phyloP scores from a whole-genome alignment of 2,329 filamentous ascomycete species.

The Trichoderma polysporum region DNA sequence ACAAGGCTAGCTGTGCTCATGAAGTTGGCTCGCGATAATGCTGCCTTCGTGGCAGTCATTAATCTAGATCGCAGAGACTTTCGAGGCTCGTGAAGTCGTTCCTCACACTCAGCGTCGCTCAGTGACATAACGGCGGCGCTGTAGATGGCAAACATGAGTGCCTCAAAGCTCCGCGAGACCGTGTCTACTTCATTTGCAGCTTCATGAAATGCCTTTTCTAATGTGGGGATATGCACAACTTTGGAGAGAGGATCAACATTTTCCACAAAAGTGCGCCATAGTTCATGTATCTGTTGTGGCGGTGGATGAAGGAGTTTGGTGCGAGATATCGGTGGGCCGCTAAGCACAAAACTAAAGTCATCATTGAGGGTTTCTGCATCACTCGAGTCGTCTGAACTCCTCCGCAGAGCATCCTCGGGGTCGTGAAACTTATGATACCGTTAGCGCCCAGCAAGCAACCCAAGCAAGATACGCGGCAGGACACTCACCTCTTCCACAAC shows the following conservation, averaged over 20 bases:
- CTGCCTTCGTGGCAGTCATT: not conserved
- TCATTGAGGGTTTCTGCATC: slow-evolving; percentile 1
- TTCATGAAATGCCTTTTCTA: not conserved
- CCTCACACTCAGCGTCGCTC: slow-evolving; percentile 4
- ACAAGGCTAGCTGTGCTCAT: not conserved
- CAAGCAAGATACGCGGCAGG: not conserved
- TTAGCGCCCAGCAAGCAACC: not conserved
- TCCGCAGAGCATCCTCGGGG: slow-evolving; percentile 6
- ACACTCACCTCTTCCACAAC: slow-evolving; percentile 9
- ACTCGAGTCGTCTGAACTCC: slow-evolving; percentile 1
- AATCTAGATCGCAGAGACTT: not conserved
- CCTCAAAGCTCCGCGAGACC: slow-evolving; percentile 5
- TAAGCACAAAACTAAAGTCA: slow-evolving; percentile 5
- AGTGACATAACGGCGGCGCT: slow-evolving; percentile 5
- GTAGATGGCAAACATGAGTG: slow-evolving; percentile 13
- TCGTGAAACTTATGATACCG: slow-evolving; percentile 3
- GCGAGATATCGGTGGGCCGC: not conserved
- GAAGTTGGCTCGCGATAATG: not conserved
- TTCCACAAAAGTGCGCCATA: slow-evolving; percentile 10
- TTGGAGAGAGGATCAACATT: slow-evolving; percentile 9
- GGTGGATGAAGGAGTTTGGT: slow-evolving; percentile 1
- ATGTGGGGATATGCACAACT: slow-evolving; percentile 3
- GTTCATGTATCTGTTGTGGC: not conserved
- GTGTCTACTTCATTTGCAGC: not conserved
- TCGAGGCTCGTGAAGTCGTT: slow-evolving; percentile 5